These are phyloP conservation scores for Apiospora phragmitis DNA, from an alignment of 2,329 filamentous ascomycete genomes.

Conservation along the genomic window DNA sequence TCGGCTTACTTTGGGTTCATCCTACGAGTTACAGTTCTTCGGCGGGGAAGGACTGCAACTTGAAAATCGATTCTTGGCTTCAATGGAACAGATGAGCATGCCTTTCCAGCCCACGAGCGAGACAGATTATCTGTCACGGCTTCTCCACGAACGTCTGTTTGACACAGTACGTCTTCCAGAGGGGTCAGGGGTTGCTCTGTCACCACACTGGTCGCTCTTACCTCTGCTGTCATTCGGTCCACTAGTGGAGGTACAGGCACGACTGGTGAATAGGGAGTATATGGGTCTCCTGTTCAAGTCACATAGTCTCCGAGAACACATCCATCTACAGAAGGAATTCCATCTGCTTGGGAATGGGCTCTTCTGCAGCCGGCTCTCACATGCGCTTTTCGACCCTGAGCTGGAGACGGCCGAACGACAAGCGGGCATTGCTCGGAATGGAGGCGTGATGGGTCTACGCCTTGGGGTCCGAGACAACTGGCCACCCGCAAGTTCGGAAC, in stretches of 20 bases:
- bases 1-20: constrained; percentile 9
- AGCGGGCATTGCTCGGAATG: constrained; percentile 66
- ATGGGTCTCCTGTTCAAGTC: constrained; percentile 73
- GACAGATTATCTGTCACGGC: constrained; percentile 38
- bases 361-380: constrained; percentile 77
- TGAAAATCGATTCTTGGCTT: constrained; percentile 48
- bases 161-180: constrained; percentile 21
- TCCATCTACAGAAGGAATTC: constrained; percentile 75
- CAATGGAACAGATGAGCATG: constrained; percentile 47
- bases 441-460: constrained; percentile 77
- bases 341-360: constrained; percentile 83
- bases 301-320: constrained; percentile 70
- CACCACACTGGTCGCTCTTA: constrained; percentile 58
- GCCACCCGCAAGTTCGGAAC: constrained; percentile 91
- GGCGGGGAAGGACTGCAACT: constrained; percentile 48
- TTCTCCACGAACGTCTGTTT: constrained; percentile 43
- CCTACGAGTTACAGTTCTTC: constrained; percentile 46
- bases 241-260: constrained; percentile 71
- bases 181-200: constrained; percentile 32
- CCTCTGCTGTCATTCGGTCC: constrained; percentile 76
- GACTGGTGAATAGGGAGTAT: constrained; percentile 74
- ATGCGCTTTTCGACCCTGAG: constrained; percentile 82
- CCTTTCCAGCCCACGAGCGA: constrained; percentile 25
- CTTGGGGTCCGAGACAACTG: constrained; percentile 80
- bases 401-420: constrained; percentile 76